Conservation (phyloP, 129 eudicot species). For the Pittosporum tobira region DNA sequence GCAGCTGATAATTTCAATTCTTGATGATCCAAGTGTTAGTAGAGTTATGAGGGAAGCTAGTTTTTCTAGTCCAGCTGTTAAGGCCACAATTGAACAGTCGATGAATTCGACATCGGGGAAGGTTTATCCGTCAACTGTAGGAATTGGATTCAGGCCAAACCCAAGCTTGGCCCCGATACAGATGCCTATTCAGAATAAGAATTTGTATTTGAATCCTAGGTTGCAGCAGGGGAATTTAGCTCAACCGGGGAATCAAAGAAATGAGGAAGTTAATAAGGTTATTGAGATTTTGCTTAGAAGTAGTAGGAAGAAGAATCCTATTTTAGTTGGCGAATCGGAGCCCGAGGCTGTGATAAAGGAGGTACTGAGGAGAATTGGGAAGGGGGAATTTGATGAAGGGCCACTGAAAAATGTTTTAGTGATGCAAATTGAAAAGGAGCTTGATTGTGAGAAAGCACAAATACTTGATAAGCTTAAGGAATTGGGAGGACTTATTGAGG, state of each 20-base stretch:
- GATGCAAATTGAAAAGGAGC: slow-evolving; percentile 42
- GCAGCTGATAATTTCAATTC: slow-evolving; percentile 62
- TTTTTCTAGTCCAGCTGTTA: slow-evolving; percentile 88
- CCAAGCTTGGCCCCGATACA: slow-evolving; percentile 15
- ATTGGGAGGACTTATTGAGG: slow-evolving; percentile 36
- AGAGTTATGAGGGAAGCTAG: slow-evolving; percentile 96
- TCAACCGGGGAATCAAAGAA: slow-evolving; percentile 25
- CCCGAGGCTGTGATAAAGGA: slow-evolving; percentile 65
- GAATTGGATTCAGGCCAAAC: slow-evolving; percentile 39
- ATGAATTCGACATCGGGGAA: slow-evolving; percentile 20
- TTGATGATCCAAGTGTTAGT: slow-evolving; percentile 95
- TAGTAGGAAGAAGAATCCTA: slow-evolving; percentile 61
- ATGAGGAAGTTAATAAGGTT: slow-evolving; percentile 63
- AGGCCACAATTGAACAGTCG: slow-evolving; percentile 76
- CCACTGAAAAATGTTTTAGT: slow-evolving; percentile 37
- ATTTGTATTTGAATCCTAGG: slow-evolving; percentile 50
- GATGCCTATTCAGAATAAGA: slow-evolving; percentile 22
- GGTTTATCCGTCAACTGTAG: slow-evolving; percentile 15
- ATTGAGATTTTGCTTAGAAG: slow-evolving; percentile 56
- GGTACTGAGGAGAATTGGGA: slow-evolving; percentile 47
- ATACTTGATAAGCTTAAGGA: slow-evolving; percentile 45
- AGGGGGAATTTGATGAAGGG: slow-evolving; percentile 40
- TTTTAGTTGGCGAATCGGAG: slow-evolving; percentile 72
- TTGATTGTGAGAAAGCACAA: slow-evolving; percentile 22
- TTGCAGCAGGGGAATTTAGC: slow-evolving; percentile 30